A percentile compares a stretch with the other conserved stretches of the same genome.
phyloP scores from a whole-genome alignment of 257 asterid genomes.

The Striga asiatica region DNA sequence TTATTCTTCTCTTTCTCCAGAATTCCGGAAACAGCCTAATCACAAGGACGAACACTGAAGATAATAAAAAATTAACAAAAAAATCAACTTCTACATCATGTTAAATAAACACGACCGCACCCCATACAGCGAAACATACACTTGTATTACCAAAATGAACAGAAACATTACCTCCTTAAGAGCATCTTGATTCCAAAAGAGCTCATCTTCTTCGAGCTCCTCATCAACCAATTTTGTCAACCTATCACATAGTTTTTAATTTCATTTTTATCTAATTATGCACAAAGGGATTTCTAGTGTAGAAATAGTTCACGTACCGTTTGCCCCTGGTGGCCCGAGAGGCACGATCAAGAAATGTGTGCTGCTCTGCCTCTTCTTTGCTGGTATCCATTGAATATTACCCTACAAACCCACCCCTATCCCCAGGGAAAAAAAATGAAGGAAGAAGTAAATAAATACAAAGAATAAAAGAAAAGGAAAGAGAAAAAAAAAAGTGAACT shows the following conservation, averaged over 20 bases:
- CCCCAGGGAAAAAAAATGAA: background rate
- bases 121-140: slow-evolving; percentile 1
- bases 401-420: background rate
- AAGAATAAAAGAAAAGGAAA: background rate
- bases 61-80: background rate
- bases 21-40: background rate
- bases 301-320: slow-evolving; percentile 34
- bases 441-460: background rate
- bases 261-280: slow-evolving; percentile 1
- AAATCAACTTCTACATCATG: background rate
- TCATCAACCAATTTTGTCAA: slow-evolving; percentile 85
- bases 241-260: slow-evolving; percentile 28
- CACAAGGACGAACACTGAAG: background rate
- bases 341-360: slow-evolving; percentile 54
- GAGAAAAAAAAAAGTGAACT: no score
- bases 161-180: slow-evolving; percentile 57
- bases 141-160: background rate
- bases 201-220: slow-evolving; percentile 80
- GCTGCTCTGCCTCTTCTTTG: slow-evolving; percentile 33
- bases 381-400: slow-evolving; percentile 30
- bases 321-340: slow-evolving; percentile 89
- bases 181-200: slow-evolving; percentile 95
- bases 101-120: background rate
- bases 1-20: background rate
- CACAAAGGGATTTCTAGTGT: slow-evolving; percentile 6